phyloP scores from a whole-genome alignment of 75 land plant genomes.

The Pinus albicaulis region DNA sequence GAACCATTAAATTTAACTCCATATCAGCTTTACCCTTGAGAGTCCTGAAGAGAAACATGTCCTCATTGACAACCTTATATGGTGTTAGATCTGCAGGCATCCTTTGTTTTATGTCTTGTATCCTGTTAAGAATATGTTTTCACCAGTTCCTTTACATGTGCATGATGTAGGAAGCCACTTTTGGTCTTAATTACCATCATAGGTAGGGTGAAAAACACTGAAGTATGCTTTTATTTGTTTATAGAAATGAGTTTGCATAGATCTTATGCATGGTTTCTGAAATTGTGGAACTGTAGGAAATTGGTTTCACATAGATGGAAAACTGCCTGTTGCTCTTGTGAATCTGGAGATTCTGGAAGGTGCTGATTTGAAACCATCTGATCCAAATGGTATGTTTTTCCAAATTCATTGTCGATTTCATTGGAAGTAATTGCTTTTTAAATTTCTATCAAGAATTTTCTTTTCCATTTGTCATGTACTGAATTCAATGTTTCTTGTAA shows the following conservation, averaged over 20 bases:
- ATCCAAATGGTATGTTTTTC: slow-evolving; percentile 71
- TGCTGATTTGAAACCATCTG: slow-evolving; percentile 77
- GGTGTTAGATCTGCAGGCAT: too few species aligned
- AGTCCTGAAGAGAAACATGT: background rate
- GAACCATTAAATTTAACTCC: background rate
- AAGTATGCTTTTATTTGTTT: background rate
- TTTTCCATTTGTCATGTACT: background rate
- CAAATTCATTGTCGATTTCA: background rate
- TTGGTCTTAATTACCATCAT: too few species aligned
- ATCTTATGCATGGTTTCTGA: background rate
- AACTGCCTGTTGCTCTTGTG: slow-evolving; percentile 57
- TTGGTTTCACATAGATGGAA: slow-evolving; percentile 67
- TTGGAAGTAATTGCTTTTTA: background rate
- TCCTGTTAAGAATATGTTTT: too few species aligned
- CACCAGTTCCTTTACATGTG: too few species aligned
- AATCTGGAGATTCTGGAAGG: slow-evolving; percentile 82
- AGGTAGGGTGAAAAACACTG: too few species aligned
- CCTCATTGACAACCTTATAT: too few species aligned
- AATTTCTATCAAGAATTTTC: background rate
- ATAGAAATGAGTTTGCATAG: background rate
- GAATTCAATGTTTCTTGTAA: too few species aligned
- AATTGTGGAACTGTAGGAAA: slow-evolving; percentile 23
- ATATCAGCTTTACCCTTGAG: background rate
- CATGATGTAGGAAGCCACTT: too few species aligned
- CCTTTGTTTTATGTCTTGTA: too few species aligned